Conservation (phyloP, 495 filamentous ascomycete species). For the Podospora comata region DNA sequence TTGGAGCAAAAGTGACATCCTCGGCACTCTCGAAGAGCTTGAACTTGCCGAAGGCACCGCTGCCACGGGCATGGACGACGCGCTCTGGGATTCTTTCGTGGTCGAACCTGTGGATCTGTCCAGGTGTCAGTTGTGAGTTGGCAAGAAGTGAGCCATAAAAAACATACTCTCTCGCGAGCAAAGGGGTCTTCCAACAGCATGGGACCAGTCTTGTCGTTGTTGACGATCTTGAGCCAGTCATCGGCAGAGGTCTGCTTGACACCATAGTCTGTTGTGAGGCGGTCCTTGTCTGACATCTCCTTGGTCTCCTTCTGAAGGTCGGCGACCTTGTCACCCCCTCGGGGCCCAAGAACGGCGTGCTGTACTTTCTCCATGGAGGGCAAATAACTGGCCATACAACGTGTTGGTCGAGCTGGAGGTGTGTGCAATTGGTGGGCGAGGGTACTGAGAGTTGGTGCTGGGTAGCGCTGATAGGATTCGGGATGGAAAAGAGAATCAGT, state of each 20-base stretch:
- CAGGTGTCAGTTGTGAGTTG: not conserved
- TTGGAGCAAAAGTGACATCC: slow-evolving; percentile 66
- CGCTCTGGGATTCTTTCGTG: slow-evolving; percentile 87
- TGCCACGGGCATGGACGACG: slow-evolving; percentile 83
- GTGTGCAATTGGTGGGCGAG: too few relatives aligned
- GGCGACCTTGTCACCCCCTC: slow-evolving; percentile 36
- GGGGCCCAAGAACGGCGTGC: slow-evolving; percentile 32
- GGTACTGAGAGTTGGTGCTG: not conserved
- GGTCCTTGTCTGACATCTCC: slow-evolving; percentile 28
- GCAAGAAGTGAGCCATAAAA: too few relatives aligned
- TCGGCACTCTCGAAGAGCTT: slow-evolving; percentile 64
- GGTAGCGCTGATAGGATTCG: too few relatives aligned
- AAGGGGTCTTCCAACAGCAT: slow-evolving; percentile 79
- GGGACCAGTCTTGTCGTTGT: slow-evolving; percentile 62
- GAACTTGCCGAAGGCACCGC: slow-evolving; percentile 82
- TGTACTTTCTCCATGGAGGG: slow-evolving; percentile 27
- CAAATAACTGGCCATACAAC: not conserved
- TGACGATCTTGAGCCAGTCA: slow-evolving; percentile 70
- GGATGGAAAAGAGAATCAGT: not conserved
- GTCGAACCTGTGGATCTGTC: slow-evolving; percentile 74
- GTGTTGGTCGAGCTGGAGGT: too few relatives aligned
- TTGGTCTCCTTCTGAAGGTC: slow-evolving; percentile 41
- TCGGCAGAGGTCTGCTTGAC: slow-evolving; percentile 71
- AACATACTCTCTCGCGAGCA: slow-evolving; percentile 67
- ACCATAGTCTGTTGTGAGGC: slow-evolving; percentile 74